Evolutionary conservation across 805 yeast genomes (phyloP).

Genomic region (Pichia pseudocactophila): DNA sequence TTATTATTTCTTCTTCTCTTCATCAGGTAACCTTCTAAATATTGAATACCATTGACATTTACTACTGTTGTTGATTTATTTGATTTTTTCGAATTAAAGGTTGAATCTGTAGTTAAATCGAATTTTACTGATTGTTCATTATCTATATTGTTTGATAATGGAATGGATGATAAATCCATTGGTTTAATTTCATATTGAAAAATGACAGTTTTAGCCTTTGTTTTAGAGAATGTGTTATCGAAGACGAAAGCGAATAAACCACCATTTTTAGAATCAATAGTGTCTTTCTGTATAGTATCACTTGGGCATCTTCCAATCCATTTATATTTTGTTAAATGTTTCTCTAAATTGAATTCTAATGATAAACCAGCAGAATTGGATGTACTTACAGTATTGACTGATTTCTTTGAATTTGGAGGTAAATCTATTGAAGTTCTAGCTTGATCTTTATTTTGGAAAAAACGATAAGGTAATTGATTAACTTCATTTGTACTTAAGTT

Average conservation of each 20-base stretch:
- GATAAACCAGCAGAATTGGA: constrained; percentile 9
- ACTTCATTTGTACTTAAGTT: constrained; percentile 23
- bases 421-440: not conserved
- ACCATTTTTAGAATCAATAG: constrained; percentile 46
- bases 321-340: constrained; percentile 40
- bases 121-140: constrained; percentile 17
- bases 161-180: not conserved
- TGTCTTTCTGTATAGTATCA: constrained; percentile 56
- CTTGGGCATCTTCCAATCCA: constrained; percentile 51
- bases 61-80: constrained; percentile 22
- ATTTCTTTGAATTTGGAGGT: not conserved
- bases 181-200: constrained; percentile 36
- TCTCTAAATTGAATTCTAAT: constrained; percentile 49
- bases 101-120: constrained; percentile 18
- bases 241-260: constrained; percentile 83
- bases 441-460: constrained; percentile 10
- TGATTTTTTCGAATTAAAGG: not conserved
- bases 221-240: constrained; percentile 86
- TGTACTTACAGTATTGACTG: not conserved
- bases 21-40: constrained; percentile 66
- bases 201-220: constrained; percentile 69
- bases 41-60: constrained; percentile 54
- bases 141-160: not conserved
- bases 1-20: constrained; percentile 59
- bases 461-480: constrained; percentile 25